These are phyloP conservation scores for Ophiognomonia clavigignenti-juglandacearum DNA, from an alignment of 2,329 filamentous ascomycete genomes.

Conservation along the genomic window DNA sequence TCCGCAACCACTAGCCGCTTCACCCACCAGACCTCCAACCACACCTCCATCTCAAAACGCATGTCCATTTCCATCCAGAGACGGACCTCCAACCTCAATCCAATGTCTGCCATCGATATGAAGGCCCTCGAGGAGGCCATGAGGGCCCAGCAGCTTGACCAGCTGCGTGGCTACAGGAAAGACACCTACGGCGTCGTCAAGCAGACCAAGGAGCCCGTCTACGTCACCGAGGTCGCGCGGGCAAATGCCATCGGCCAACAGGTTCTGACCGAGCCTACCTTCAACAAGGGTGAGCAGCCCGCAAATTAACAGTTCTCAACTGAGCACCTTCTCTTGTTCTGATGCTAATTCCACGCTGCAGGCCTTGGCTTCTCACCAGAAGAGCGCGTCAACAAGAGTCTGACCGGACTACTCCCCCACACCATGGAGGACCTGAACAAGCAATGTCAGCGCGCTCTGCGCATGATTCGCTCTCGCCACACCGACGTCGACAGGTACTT, in stretches of 20 bases:
- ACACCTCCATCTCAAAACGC: slow-evolving; percentile 48
- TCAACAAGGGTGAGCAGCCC: slow-evolving; percentile 64
- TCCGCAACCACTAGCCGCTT: slow-evolving; percentile 44
- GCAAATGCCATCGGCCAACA: slow-evolving; percentile 54
- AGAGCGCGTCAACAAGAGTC: slow-evolving; percentile 58
- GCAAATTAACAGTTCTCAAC: too few relatives aligned
- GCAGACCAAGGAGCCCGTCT: slow-evolving; percentile 49
- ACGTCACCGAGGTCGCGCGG: slow-evolving; percentile 35
- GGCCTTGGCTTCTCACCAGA: slow-evolving; percentile 62
- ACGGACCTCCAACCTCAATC: slow-evolving; percentile 48
- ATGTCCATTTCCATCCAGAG: slow-evolving; percentile 43
- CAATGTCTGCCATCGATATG: slow-evolving; percentile 53
- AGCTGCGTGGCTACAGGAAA: slow-evolving; percentile 55
- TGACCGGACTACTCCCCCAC: slow-evolving; percentile 62
- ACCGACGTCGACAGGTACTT: slow-evolving; percentile 78
- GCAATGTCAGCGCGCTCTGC: slow-evolving; percentile 63
- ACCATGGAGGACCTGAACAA: slow-evolving; percentile 56
- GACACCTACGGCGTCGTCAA: slow-evolving; percentile 51
- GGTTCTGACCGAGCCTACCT: slow-evolving; percentile 55
- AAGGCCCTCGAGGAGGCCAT: slow-evolving; percentile 53
- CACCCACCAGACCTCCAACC: slow-evolving; percentile 44
- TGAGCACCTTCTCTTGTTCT: too few relatives aligned
- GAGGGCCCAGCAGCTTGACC: slow-evolving; percentile 56
- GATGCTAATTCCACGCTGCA: slow-evolving; percentile 23
- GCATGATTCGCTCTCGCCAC: slow-evolving; percentile 65